phyloP scores from a whole-genome alignment of 352 stramenopile species.

The Phytophthora tubulina region DNA sequence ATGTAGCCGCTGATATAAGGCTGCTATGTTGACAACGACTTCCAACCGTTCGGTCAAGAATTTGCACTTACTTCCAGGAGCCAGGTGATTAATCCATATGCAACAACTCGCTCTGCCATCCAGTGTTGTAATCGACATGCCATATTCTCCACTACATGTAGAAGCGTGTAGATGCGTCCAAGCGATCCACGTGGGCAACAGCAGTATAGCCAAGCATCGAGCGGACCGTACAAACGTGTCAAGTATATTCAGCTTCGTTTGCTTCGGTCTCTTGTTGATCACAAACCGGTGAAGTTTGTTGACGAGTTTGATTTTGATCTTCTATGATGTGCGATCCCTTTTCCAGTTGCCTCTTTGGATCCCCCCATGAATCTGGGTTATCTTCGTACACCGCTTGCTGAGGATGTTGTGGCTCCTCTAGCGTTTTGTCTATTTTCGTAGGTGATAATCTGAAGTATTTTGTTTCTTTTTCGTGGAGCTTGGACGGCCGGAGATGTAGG shows the following conservation, averaged over 20 bases:
- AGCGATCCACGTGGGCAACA: constrained; percentile 24
- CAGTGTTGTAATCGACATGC: constrained; percentile 26
- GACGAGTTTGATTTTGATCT: constrained; percentile 2
- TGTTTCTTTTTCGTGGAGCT: constrained; percentile 13
- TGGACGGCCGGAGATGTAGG: constrained; percentile 20
- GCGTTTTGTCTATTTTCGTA: not conserved
- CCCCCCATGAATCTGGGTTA: constrained; percentile 18
- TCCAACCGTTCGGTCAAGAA: constrained; percentile 9
- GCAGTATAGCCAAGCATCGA: constrained; percentile 26
- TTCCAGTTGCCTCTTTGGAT: constrained; percentile 17
- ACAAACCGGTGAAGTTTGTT: not conserved
- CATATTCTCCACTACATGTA: constrained; percentile 8
- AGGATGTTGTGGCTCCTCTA: no score
- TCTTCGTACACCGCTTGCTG: not conserved
- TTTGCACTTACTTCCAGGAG: constrained; percentile 7
- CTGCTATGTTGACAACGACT: not conserved
- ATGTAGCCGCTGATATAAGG: constrained; percentile 11
- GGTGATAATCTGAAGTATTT: not conserved
- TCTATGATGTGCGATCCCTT: not conserved
- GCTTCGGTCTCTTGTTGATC: not conserved
- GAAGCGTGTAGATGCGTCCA: constrained; percentile 20
- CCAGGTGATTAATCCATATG: constrained; percentile 17
- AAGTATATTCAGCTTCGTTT: constrained; percentile 32
- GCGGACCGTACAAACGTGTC: constrained; percentile 18
- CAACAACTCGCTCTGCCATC: constrained; percentile 5